Evolutionary conservation across 23 red algal species (phyloP).

Genomic region (Gracilariopsis chorda): DNA sequence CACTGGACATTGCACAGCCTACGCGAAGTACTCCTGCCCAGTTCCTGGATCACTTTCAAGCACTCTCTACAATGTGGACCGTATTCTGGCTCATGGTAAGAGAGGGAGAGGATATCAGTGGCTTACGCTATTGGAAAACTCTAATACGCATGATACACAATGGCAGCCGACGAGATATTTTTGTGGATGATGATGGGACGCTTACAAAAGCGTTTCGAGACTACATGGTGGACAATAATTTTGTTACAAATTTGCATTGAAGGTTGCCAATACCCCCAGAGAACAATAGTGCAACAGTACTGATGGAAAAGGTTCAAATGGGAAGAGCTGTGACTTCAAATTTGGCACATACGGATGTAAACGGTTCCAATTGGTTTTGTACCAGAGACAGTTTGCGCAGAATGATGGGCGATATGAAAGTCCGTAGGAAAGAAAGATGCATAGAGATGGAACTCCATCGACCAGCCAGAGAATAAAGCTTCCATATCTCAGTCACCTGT

Average conservation of each 20-base stretch:
- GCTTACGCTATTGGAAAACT: background rate
- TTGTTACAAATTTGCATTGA: background rate
- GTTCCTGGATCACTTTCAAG: background rate
- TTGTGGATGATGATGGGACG: background rate
- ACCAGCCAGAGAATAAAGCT: too few species aligned
- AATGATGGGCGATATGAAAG: too few species aligned
- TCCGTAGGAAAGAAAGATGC: too few species aligned
- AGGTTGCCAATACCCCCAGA: too few species aligned
- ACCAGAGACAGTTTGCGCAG: too few species aligned
- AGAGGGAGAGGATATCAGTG: background rate
- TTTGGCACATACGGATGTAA: too few species aligned
- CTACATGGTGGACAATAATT: background rate
- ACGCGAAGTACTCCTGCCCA: background rate
- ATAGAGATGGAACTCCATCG: too few species aligned
- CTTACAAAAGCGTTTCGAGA: background rate
- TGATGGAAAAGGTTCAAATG: too few species aligned
- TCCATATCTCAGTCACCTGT: too few species aligned
- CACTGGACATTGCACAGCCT: background rate
- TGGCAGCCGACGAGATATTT: background rate
- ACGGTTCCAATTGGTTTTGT: too few species aligned
- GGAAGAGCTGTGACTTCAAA: too few species aligned
- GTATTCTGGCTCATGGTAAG: background rate
- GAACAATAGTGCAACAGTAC: too few species aligned
- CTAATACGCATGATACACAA: background rate
- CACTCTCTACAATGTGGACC: background rate